Percentiles rank a stretch among this genome's conserved stretches.
Conservation (phyloP, 768 basidiomycete species). For the Leccinum ochraceum region DNA sequence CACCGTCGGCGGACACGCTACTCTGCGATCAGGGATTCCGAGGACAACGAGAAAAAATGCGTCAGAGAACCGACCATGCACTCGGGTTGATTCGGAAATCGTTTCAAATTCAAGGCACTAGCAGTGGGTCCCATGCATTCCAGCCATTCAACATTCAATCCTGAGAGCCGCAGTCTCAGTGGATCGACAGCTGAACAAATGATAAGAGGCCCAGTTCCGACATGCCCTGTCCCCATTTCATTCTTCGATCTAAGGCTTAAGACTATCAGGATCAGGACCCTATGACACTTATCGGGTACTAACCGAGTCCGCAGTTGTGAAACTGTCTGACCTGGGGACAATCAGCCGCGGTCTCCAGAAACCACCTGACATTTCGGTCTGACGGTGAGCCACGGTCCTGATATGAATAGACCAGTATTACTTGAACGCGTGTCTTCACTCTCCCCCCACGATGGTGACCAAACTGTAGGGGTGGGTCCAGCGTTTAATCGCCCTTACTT, state of each 20-base stretch:
- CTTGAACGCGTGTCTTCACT: neutral
- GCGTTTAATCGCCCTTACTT: neutral
- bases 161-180: neutral
- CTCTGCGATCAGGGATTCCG: conserved; percentile 11
- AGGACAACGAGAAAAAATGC: conserved; percentile 3
- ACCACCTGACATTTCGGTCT: neutral
- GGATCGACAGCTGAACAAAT: neutral
- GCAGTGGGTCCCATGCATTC: neutral
- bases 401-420: neutral
- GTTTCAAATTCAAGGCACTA: conserved; percentile 7
- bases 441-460: neutral
- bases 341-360: neutral
- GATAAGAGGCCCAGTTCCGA: neutral
- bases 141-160: neutral
- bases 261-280: neutral
- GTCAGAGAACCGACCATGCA: conserved; percentile 1
- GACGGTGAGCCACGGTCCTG: neutral
- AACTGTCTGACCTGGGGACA: neutral
- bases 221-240: neutral
- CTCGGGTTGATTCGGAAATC: neutral
- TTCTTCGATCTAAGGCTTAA: neutral
- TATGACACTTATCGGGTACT: neutral
- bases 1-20: conserved; percentile 9
- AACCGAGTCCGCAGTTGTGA: neutral
- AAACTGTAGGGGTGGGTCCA: neutral